These are phyloP conservation scores for Fusarium compactum DNA, from an alignment of 2,329 filamentous ascomycete species.

Conservation along the genomic window DNA sequence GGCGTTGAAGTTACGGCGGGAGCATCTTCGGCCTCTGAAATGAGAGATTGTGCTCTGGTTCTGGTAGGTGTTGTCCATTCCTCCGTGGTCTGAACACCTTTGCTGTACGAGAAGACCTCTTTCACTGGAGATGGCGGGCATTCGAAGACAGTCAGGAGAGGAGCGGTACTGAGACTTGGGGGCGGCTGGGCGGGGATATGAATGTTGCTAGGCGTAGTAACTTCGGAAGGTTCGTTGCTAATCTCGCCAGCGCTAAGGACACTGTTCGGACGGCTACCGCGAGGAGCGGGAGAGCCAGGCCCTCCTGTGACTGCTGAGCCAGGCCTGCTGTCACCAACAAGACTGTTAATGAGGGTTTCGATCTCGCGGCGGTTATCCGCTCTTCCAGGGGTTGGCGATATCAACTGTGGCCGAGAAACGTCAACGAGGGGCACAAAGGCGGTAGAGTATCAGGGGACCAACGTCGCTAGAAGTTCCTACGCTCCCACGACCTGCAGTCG, in stretches of 20 bases:
- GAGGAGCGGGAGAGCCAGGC: constrained; percentile 73
- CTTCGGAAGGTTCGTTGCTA: constrained; percentile 79
- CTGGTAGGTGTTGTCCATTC: constrained; percentile 72
- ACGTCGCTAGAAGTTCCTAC: constrained; percentile 79
- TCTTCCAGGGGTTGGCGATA: constrained; percentile 77
- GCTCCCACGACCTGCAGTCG: constrained; percentile 75
- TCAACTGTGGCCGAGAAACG: constrained; percentile 55
- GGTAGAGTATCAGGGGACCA: constrained; percentile 51
- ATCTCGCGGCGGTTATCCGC: constrained; percentile 79
- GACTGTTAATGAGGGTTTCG: constrained; percentile 84
- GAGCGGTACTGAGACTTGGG: constrained; percentile 77
- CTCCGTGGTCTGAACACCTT: constrained; percentile 91
- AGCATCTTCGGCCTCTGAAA: constrained; percentile 72
- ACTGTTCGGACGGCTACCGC: constrained; percentile 85
- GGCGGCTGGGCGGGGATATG: constrained; percentile 61
- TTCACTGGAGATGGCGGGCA: constrained; percentile 79
- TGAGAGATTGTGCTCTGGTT: constrained; percentile 55
- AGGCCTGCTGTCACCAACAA: constrained; percentile 83
- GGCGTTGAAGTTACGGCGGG: constrained; percentile 68
- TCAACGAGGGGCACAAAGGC: constrained; percentile 30
- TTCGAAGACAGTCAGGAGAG: constrained; percentile 83
- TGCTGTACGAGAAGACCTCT: constrained; percentile 96
- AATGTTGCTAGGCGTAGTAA: constrained; percentile 60
- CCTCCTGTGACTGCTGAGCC: constrained; percentile 73
- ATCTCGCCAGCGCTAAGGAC: constrained; percentile 85